Conservation (phyloP, 106 monocot species). For the Cymbidium sinense region DNA sequence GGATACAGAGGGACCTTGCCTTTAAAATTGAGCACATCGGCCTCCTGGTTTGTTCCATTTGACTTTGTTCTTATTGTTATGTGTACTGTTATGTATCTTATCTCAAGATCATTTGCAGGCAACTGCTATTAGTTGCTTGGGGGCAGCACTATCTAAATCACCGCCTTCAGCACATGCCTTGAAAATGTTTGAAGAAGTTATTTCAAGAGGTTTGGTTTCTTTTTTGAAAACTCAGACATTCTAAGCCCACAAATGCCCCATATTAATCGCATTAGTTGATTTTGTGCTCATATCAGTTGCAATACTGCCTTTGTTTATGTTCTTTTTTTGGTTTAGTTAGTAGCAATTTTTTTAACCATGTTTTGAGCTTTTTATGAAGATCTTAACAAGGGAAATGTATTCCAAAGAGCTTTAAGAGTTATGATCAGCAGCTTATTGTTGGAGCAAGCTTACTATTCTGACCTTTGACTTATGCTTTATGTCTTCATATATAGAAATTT, state of each 20-base stretch:
- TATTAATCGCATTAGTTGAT: background rate
- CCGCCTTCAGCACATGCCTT: constrained; percentile 54
- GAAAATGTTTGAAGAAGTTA: constrained; percentile 44
- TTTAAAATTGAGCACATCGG: constrained; percentile 35
- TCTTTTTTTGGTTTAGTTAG: background rate
- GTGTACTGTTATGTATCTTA: constrained; percentile 7
- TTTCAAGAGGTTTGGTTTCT: constrained; percentile 38
- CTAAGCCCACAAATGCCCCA: background rate
- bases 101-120: constrained; percentile 36
- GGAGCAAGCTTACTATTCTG: background rate
- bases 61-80: background rate
- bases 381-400: background rate
- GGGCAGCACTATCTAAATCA: constrained; percentile 52
- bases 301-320: background rate
- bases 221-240: background rate
- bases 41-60: constrained; percentile 42
- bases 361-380: background rate
- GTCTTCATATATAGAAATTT: background rate
- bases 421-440: background rate
- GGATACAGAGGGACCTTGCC: constrained; percentile 23
- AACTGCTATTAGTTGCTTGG: constrained; percentile 68
- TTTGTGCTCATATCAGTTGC: background rate
- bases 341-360: background rate
- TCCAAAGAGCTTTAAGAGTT: background rate
- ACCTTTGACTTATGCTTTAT: background rate